These are phyloP conservation scores for Picochlorum sp. DNA, from an alignment of 139 green algal genomes.

Conservation along the genomic window DNA sequence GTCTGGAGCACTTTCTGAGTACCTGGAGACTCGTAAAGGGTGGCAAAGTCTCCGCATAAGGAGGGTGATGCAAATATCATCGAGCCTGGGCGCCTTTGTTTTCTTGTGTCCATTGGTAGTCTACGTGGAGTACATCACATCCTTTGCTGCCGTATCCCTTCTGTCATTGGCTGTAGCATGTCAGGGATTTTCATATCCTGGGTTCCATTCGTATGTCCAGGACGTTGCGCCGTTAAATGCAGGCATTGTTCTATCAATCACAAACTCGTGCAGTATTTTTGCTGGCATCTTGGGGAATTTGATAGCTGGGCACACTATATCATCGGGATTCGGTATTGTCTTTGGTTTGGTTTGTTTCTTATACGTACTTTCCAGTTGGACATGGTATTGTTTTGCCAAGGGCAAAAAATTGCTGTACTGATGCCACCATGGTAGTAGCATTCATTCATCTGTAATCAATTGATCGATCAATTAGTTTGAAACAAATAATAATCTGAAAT, in stretches of 20 bases:
- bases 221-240: conserved; percentile 37
- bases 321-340: background rate
- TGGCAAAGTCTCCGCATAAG: conserved; percentile 25
- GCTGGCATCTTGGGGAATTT: conserved; percentile 56
- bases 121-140: background rate
- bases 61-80: conserved; percentile 36
- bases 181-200: conserved; percentile 50
- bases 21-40: conserved; percentile 10
- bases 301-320: conserved; percentile 32
- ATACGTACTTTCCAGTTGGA: background rate
- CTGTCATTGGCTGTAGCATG: conserved; percentile 20
- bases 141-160: background rate
- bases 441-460: too few species aligned
- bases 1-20: conserved; percentile 17
- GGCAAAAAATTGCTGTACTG: too few species aligned
- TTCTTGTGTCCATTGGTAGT: conserved; percentile 32
- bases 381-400: conserved; percentile 4
- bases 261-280: conserved; percentile 50
- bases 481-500: too few species aligned
- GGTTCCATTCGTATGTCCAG: conserved; percentile 61
- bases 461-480: too few species aligned
- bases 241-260: conserved; percentile 50
- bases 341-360: conserved; percentile 21
- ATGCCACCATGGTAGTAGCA: too few species aligned
- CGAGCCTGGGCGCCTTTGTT: conserved; percentile 29